Conservation (phyloP, 2,329 filamentous ascomycete species). For the Nothopassalora personata region DNA sequence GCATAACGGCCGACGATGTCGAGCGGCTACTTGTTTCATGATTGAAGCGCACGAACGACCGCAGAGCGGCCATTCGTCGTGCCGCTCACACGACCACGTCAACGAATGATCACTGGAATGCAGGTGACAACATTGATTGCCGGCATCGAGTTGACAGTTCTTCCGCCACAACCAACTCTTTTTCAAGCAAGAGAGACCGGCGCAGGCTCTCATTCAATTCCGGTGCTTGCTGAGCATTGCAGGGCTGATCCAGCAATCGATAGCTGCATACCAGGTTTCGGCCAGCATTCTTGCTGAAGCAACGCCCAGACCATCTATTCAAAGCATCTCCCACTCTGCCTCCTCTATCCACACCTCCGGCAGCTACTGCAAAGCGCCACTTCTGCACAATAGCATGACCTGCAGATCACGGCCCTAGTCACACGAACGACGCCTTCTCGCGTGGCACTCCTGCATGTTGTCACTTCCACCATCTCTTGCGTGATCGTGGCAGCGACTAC, state of each 20-base stretch:
- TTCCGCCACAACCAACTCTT: not conserved
- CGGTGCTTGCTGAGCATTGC: not conserved
- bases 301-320: not conserved
- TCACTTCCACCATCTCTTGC: conserved; percentile 8
- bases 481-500: conserved; percentile 6
- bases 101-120: not conserved
- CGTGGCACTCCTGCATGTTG: conserved; percentile 13
- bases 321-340: not conserved
- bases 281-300: not conserved
- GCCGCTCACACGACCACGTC: not conserved
- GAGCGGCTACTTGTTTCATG: not conserved
- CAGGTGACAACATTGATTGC: not conserved
- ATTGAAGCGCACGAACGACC: not conserved
- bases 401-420: conserved; percentile 4
- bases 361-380: not conserved
- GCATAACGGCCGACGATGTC: not conserved
- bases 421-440: not conserved
- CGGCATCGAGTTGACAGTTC: not conserved
- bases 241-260: not conserved
- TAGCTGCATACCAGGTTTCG: not conserved
- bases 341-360: not conserved
- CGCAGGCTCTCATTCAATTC: not conserved
- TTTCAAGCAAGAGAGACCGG: not conserved
- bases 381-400: conserved; percentile 7
- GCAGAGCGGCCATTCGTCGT: not conserved